Evolutionary conservation across 768 basidiomycete species (phyloP).

Genomic region (Agrocybe chaxingu): DNA sequence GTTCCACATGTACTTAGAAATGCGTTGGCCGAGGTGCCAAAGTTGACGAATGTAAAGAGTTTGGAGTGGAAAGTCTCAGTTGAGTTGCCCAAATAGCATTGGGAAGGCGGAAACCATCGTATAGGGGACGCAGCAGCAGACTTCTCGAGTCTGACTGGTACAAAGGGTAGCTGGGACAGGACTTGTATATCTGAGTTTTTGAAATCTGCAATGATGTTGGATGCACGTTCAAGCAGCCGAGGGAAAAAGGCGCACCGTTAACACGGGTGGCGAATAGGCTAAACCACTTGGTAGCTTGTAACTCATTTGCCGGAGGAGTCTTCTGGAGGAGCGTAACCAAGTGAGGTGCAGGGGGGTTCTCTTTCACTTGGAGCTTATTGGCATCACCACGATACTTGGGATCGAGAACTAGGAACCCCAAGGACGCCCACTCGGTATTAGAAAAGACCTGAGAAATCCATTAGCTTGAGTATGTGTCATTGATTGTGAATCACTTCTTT

Average conservation of each 20-base stretch:
- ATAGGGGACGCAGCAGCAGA: constrained; percentile 26
- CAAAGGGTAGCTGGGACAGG: constrained; percentile 59
- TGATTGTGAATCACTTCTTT: constrained; percentile 48
- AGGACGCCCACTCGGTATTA: constrained; percentile 57
- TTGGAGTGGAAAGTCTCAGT: constrained; percentile 67
- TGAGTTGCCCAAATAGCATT: constrained; percentile 64
- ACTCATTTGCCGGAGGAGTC: constrained; percentile 53
- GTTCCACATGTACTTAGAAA: constrained; percentile 90
- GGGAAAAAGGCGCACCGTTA: constrained; percentile 20
- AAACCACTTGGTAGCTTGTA: constrained; percentile 65
- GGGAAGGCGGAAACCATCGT: constrained; percentile 53
- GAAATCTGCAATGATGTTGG: constrained; percentile 46
- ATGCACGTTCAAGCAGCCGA: neutral
- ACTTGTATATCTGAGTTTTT: constrained; percentile 47
- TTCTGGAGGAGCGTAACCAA: constrained; percentile 58
- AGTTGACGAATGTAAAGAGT: constrained; percentile 86
- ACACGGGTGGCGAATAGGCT: constrained; percentile 59
- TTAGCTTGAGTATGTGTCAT: neutral
- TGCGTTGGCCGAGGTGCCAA: constrained; percentile 74
- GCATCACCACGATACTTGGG: constrained; percentile 49
- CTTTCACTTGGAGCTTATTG: constrained; percentile 62
- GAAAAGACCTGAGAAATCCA: constrained; percentile 57
- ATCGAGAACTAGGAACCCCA: constrained; percentile 77
- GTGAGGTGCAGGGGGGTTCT: constrained; percentile 62
- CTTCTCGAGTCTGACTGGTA: constrained; percentile 49